Evolutionary conservation across 106 monocot genomes (phyloP), one percentile per base, ranked within the genome.

Genomic region (Phalaenopsis aphrodite): DNA sequence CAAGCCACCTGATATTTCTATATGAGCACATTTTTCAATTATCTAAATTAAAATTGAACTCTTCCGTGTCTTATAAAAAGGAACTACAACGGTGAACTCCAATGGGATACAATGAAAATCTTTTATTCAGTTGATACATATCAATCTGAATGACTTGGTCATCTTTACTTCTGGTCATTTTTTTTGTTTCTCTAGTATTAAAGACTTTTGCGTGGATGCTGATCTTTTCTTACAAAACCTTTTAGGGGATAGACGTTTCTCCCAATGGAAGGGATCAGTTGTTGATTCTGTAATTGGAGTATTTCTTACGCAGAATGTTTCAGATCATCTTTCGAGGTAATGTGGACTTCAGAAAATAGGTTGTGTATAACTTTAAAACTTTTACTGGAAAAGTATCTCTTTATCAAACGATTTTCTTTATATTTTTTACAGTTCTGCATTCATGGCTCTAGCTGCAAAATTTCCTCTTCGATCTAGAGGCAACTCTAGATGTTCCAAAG

Each of bases 241-340:
- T 81, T 73, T 61, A 93, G 93, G 93, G 21, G 83, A 93, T 72
- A 84, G 93, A 36, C 73, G 80, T 23, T 93, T 90, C 74, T 93
- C 93, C 41, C 83, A 45, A 8, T 93, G 93, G 93, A 90, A 90
- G 69, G 93, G 93, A 78, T 88, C 90, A 16, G 93, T 93, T 57
- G 81, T 93, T 55, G 93, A 93, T 61, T 93, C 93, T 16, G 88
- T 93, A 36, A 81, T 93, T 42, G 93, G 92, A 9, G 92, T 89
- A 0, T 89, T 89, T 72, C 89, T 92, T 36, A 92, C 92, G 42
- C 92, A 92, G 68, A 92, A 92, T 85, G 92, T 92, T 49, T 83
- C 89, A 21, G 92, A 92, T 46, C 87, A 92, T 81, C 84, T 90
- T 42, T 93, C 93, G 30, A 93, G 93, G 93, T 93, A 77, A 79